These are phyloP conservation scores for Penicillium sp. DNA, from an alignment of 2,329 filamentous ascomycete genomes.

Conservation along the genomic window DNA sequence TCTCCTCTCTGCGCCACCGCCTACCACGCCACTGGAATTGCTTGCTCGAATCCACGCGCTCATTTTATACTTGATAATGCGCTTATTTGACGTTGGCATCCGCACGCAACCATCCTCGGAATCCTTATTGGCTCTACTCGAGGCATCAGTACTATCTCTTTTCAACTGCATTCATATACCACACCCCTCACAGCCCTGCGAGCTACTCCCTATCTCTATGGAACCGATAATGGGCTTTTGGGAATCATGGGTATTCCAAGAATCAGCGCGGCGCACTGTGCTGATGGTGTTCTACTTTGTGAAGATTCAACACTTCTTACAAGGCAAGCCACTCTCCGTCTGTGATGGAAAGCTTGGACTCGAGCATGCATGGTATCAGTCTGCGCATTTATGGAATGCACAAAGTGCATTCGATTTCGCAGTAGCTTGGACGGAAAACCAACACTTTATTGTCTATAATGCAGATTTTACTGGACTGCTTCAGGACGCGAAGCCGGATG, in stretches of 20 bases:
- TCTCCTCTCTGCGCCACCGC: constrained; percentile 40
- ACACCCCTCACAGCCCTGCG: constrained; percentile 5
- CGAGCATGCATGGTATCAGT: constrained; percentile 32
- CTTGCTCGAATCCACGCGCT: constrained; percentile 52
- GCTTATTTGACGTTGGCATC: constrained; percentile 53
- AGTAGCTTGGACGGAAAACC: constrained; percentile 28
- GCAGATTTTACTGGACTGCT: constrained; percentile 25
- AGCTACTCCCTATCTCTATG: constrained; percentile 35
- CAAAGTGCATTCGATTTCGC: constrained; percentile 31
- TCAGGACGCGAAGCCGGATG: constrained; percentile 21
- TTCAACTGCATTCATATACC: constrained; percentile 23
- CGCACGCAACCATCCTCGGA: constrained; percentile 39
- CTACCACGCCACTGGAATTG: constrained; percentile 26
- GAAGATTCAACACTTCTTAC: constrained; percentile 23
- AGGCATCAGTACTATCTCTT: constrained; percentile 23
- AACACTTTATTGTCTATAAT: constrained; percentile 30
- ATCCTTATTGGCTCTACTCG: constrained; percentile 31
- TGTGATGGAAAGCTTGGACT: constrained; percentile 32
- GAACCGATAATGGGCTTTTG: constrained; percentile 49
- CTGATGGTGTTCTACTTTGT: constrained; percentile 51
- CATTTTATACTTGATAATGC: constrained; percentile 52
- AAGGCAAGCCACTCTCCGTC: constrained; percentile 8
- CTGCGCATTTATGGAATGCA: constrained; percentile 31
- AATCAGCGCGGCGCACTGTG: constrained; percentile 55
- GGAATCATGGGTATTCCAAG: constrained; percentile 54